Evolutionary conservation across 305 asterid species (phyloP), one percentile per base, ranked within the genome.

Genomic region (Withania somnifera): DNA sequence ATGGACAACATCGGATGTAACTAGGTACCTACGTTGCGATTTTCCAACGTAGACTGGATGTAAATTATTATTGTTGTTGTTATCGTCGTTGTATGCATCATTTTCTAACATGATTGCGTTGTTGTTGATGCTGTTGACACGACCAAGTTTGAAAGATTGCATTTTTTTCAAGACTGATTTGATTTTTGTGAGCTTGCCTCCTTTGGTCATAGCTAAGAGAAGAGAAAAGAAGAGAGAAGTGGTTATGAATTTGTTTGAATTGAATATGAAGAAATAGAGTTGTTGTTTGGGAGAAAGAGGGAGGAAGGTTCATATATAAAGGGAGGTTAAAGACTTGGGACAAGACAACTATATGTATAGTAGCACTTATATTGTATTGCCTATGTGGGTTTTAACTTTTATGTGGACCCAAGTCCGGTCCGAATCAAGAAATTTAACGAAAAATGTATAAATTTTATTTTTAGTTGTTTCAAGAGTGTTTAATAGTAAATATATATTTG

Each of bases 121-220:
- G 51, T 81, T 82, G 67, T 86, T 85, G 85, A 89, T 87, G 56
- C 85, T 81, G 40, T 85, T 85, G 79, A 87, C 58, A 52, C 95
- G 94, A 71, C 91, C 85, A 80, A 94, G 89, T 88, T 93, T 94
- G 95, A 93, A 94, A 50, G 98, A 93, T 86, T 93, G 97, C 98
- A 94, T 93, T 86, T 91, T 94, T 82, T 91, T 93, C 0, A 94
- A 90, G 36, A 93, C 97, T 57, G 95, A 94, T 30, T 93, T 94
- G 90, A 94, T 89, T 77, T 91, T 94, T 51, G 95, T 91, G 84
- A 94, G 94, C 83, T 93, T 94, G 68, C 94, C 95, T 76, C 92
- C 94, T 82, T 86, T 94, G 57, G 95, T 92, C 98, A 94, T 93
- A 75, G 81, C 10, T 54, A 10, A 30, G 22, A 6, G 0, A 28